phyloP scores from a whole-genome alignment of 164 flowering plant genomes.

The Magnolia changhungtana region DNA sequence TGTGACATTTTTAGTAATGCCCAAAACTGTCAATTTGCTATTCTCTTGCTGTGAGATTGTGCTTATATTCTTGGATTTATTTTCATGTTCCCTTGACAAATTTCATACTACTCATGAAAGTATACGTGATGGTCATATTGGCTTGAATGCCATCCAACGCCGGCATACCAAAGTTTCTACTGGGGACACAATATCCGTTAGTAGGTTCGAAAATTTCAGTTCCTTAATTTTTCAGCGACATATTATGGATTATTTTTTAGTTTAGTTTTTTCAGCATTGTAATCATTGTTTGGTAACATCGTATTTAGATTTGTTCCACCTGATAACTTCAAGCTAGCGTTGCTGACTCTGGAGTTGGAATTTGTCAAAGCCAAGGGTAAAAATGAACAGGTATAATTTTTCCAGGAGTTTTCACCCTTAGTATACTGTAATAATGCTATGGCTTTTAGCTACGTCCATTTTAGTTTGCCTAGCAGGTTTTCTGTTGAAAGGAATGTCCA shows the following conservation, averaged over 20 bases:
- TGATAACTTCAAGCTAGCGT: constrained; percentile 48
- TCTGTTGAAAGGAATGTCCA: background rate
- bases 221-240: background rate
- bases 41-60: background rate
- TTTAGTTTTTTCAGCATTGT: background rate
- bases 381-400: constrained; percentile 42
- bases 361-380: constrained; percentile 53
- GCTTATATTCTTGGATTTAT: background rate
- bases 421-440: background rate
- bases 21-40: background rate
- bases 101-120: constrained; percentile 50
- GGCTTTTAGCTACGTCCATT: background rate
- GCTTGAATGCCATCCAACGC: constrained; percentile 77
- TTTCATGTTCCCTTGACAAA: constrained; percentile 42
- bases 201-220: constrained; percentile 38
- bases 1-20: background rate
- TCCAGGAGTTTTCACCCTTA: background rate
- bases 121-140: constrained; percentile 58
- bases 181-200: constrained; percentile 58
- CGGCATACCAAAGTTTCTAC: constrained; percentile 72
- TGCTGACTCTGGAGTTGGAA: constrained; percentile 70
- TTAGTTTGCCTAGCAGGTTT: background rate
- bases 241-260: background rate
- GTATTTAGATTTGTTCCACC: constrained; percentile 54
- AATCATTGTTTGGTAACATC: background rate